Evolutionary conservation across 495 filamentous ascomycete genomes (phyloP), one percentile per base, ranked within the genome.

Genomic region (Daldinia concentrica): DNA sequence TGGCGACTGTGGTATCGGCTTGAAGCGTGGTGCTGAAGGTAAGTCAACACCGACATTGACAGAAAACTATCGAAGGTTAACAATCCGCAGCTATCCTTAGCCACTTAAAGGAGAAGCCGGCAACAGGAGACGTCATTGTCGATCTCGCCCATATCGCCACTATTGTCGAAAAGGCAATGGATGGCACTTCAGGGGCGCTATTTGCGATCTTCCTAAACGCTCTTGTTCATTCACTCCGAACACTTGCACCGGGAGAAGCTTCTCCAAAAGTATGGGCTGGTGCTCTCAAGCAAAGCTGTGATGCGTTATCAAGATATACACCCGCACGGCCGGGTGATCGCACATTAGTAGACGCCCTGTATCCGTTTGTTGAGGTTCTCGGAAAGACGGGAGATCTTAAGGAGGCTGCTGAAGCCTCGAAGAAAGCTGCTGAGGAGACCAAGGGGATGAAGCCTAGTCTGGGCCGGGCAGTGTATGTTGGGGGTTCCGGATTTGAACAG

Each of bases 171-270:
- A 89, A 80, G 43, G 88, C 83, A 45, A 99, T 99, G 95, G 95
- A 97, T 76, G 95, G 95, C 55, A 99, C 95, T 11, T 97, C 93
- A 0, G 95, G 95, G 2, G 95, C 96, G 5, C 84, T 99, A 29
- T 98, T 97, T 78, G 92, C 94, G 39, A 99, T 99, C 71, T 99
- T 97, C 85, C 85, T 99, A 58, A 97, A 97, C 78, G 89, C 94
- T 0, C 89, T 99, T 1, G 90, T 92, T 19, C 88, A 91, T 66
- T 89, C 90, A 1, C 83, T 99, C 14, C 89, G 90, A 34, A 82
- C 82, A 8, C 85, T 91, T 58, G 64, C 73, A 5, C 62, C 76
- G 0, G 80, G 83, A 27, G 79, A 86, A 41, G 67, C 82, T 12
- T 79, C 84, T 8, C 76, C 86, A 4, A 81, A 87, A 41, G 84